Evolutionary conservation across 352 stramenopile genomes (phyloP).

Genomic region (Plasmopara viticola): DNA sequence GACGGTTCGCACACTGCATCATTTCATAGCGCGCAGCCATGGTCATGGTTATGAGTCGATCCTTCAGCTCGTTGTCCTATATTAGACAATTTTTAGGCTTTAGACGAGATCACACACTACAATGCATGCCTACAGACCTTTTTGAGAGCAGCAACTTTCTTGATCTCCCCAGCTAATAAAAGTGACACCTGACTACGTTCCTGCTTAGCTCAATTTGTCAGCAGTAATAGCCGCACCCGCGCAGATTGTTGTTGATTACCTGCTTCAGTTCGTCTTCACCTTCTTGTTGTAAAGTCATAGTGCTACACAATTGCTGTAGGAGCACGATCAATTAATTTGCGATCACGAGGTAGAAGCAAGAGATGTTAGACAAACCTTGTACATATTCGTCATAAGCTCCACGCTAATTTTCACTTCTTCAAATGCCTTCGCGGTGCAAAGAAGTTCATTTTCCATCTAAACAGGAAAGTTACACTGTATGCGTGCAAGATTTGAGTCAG

Average conservation of each 20-base stretch:
- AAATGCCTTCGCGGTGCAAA: slow-evolving; percentile 51
- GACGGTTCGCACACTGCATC: slow-evolving; percentile 42
- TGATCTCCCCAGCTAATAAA: slow-evolving; percentile 59
- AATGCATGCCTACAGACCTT: slow-evolving; percentile 26
- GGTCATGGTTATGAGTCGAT: slow-evolving; percentile 63
- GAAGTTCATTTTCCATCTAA: slow-evolving; percentile 57
- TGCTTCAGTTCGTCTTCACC: slow-evolving; percentile 54
- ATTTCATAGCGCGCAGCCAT: slow-evolving; percentile 78
- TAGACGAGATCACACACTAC: too few species aligned
- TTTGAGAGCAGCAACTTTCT: slow-evolving; percentile 63
- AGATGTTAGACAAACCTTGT: slow-evolving; percentile 40
- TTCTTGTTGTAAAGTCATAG: slow-evolving; percentile 40
- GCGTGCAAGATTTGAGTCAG: neutral
- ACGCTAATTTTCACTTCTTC: slow-evolving; percentile 79
- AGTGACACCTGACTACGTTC: slow-evolving; percentile 48
- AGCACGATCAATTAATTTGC: neutral
- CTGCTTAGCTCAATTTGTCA: slow-evolving; percentile 10
- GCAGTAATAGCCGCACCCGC: neutral
- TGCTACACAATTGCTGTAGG: slow-evolving; percentile 37
- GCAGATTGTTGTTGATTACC: slow-evolving; percentile 12
- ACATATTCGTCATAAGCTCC: slow-evolving; percentile 83
- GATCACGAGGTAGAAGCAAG: too few species aligned
- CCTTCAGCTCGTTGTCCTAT: slow-evolving; percentile 61
- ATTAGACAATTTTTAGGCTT: neutral
- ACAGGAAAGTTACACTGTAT: neutral